Base-by-base conservation (phyloP, 2,329 filamentous ascomycete species). In the Pestalotiopsis fici region DNA sequence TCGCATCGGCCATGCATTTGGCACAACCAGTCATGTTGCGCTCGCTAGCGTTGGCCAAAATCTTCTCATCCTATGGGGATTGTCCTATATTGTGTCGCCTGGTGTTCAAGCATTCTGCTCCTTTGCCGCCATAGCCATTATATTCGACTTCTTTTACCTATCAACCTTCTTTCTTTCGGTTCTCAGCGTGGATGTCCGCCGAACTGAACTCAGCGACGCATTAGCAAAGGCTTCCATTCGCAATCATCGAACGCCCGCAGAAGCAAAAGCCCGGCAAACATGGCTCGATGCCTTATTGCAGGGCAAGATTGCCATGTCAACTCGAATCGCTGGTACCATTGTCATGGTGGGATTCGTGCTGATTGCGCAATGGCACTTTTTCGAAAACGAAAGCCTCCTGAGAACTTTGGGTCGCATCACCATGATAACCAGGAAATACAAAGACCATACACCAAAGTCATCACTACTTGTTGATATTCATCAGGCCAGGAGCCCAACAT, bases 131-230 rank as follows among this genome's bases (percentile, higher is more conserved):
- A 87, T 95, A 64, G 93, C 92, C 1, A 87, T 93, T 15, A 79
- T 92, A 0, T 91, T 95, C 73, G 93, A 95, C 77, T 91, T 92
- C 69, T 89, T 94, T 73, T 94, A 92, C 74, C 84, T 94, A 25
- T 86, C 93, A 7, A 95, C 92, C 0, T 95, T 94, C 79, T 95
- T 95, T 74, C 83, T 94, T 3, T 89, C 92, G 1, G 91, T 95
- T 13, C 82, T 95, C 27, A 94, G 91, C 73, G 90, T 95, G 56
- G 93, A 95, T 76, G 91, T 95, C 11, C 87, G 90, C 25, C 86
- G 93, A 71, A 88, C 91, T 67, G 93, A 95, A 79, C 85, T 95
- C 0, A 89, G 90, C 71, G 92, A 95, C 75, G 90, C 91, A 2
- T 80, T 95, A 11, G 88, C 83, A 12, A 90, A 86, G 71, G 85